A percentile compares a stretch with the other conserved stretches of the same genome.
These are phyloP conservation scores for Phytophthora pisi DNA, from an alignment of 352 stramenopile genomes.

Conservation along the genomic window DNA sequence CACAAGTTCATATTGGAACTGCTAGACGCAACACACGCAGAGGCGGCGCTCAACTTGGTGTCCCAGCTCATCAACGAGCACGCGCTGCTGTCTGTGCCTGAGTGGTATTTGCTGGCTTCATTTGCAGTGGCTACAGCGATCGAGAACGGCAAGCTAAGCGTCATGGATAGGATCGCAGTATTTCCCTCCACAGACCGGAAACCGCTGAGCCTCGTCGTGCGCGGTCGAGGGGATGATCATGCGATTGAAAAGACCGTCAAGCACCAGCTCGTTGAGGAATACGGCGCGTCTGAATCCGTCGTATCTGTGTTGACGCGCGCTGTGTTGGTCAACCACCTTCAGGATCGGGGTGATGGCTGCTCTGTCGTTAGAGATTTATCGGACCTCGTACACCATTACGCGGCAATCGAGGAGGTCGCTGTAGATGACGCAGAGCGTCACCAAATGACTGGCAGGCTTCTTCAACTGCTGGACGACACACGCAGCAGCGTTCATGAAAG, in stretches of 20 bases:
- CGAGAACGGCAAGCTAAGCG: slow-evolving; percentile 33
- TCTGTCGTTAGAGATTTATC: slow-evolving; percentile 13
- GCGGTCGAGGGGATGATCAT: background rate
- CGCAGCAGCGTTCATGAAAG: background rate
- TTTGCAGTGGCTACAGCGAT: slow-evolving; percentile 37
- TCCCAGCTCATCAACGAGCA: slow-evolving; percentile 63
- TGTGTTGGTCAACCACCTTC: slow-evolving; percentile 1
- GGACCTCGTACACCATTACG: slow-evolving; percentile 21
- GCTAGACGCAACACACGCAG: slow-evolving; percentile 30
- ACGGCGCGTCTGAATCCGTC: slow-evolving; percentile 16
- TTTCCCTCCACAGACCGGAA: background rate
- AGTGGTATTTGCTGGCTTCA: slow-evolving; percentile 55
- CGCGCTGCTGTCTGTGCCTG: slow-evolving; percentile 48
- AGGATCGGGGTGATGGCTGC: background rate
- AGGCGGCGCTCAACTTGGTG: slow-evolving; percentile 41
- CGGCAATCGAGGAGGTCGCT: slow-evolving; percentile 9
- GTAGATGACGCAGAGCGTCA: slow-evolving; percentile 5
- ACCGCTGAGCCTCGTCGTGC: slow-evolving; percentile 4
- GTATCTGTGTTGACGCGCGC: slow-evolving; percentile 15
- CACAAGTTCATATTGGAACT: slow-evolving; percentile 52
- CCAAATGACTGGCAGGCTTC: slow-evolving; percentile 9
- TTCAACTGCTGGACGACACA: slow-evolving; percentile 5
- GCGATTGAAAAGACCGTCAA: slow-evolving; percentile 14
- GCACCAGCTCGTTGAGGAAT: slow-evolving; percentile 28
- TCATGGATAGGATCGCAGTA: slow-evolving; percentile 32